Conservation (phyloP, 257 asterid species). For the Parsonsia alboflavescens region DNA sequence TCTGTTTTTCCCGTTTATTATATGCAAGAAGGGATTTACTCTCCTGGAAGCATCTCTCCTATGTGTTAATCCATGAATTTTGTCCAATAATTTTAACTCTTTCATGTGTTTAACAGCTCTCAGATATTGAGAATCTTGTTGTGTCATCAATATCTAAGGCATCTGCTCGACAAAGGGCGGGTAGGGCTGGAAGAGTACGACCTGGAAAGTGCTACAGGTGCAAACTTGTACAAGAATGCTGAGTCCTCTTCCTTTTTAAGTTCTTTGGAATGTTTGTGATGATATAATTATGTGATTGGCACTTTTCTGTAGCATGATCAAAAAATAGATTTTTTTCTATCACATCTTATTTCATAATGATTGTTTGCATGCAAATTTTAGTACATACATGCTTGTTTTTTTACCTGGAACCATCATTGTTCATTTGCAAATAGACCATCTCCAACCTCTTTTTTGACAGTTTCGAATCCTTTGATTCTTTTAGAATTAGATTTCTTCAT, state of each 20-base stretch:
- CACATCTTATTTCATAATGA: not conserved
- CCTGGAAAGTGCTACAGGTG: constrained; percentile 99
- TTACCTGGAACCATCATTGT: not conserved
- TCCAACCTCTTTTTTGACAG: not conserved
- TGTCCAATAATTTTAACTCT: not conserved
- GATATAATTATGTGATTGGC: not conserved
- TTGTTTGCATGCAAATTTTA: not conserved
- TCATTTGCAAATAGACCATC: not conserved
- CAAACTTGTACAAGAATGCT: constrained; percentile 7
- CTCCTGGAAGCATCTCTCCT: not conserved
- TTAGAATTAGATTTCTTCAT: not conserved
- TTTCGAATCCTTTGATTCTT: not conserved
- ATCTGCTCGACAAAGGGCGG: constrained; percentile 95
- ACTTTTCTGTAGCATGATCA: not conserved
- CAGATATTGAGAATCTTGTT: constrained; percentile 82
- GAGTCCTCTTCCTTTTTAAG: not conserved
- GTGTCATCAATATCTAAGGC: constrained; percentile 96
- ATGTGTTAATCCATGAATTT: not conserved
- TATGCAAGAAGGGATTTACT: not conserved
- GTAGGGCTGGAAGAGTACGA: constrained; percentile 96
- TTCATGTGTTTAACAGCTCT: constrained; percentile 43
- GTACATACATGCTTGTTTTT: not conserved
- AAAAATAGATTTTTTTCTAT: not conserved
- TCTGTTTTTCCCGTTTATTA: not conserved
- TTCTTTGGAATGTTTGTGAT: not conserved